Evolutionary conservation across 768 basidiomycete genomes (phyloP).

Genomic region (Saitozyma podzolica): DNA sequence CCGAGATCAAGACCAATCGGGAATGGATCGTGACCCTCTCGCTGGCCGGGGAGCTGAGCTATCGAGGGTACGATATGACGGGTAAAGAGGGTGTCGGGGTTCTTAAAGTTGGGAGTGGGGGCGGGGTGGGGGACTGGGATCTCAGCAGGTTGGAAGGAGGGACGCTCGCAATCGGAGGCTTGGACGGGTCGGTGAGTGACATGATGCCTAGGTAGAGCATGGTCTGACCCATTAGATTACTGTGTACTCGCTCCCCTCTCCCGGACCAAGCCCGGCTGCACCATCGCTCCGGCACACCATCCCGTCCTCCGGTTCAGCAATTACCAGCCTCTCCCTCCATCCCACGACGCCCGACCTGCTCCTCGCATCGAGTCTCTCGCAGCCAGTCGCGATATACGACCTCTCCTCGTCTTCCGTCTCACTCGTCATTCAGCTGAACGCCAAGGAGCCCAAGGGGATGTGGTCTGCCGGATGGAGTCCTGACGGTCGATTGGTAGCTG

Average conservation of each 20-base stretch:
- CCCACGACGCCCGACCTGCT: conserved; percentile 36
- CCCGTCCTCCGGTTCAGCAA: conserved; percentile 18
- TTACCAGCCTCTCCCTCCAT: conserved; percentile 29
- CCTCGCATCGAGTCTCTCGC: conserved; percentile 21
- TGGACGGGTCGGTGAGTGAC: conserved; percentile 38
- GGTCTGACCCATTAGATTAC: conserved; percentile 4
- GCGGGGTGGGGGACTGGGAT: conserved; percentile 45
- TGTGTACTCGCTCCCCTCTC: conserved; percentile 1
- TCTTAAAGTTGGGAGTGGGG: conserved; percentile 29
- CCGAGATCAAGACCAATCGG: conserved; percentile 37
- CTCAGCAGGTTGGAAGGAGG: conserved; percentile 32
- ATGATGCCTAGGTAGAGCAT: background rate
- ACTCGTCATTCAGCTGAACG: conserved; percentile 16
- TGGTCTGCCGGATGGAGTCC: conserved; percentile 34
- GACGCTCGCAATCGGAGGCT: conserved; percentile 27
- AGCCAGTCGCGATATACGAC: conserved; percentile 31
- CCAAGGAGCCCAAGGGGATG: conserved; percentile 32
- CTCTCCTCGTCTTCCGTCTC: conserved; percentile 10
- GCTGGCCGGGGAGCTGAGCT: conserved; percentile 28
- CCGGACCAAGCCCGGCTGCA: background rate
- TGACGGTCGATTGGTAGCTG: conserved; percentile 29
- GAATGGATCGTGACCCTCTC: conserved; percentile 36
- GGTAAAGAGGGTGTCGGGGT: conserved; percentile 5
- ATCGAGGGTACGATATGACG: conserved; percentile 18
- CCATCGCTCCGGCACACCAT: conserved; percentile 10